phyloP scores from a whole-genome alignment of 2,329 filamentous ascomycete species.

The Leptographium lundbergii region DNA sequence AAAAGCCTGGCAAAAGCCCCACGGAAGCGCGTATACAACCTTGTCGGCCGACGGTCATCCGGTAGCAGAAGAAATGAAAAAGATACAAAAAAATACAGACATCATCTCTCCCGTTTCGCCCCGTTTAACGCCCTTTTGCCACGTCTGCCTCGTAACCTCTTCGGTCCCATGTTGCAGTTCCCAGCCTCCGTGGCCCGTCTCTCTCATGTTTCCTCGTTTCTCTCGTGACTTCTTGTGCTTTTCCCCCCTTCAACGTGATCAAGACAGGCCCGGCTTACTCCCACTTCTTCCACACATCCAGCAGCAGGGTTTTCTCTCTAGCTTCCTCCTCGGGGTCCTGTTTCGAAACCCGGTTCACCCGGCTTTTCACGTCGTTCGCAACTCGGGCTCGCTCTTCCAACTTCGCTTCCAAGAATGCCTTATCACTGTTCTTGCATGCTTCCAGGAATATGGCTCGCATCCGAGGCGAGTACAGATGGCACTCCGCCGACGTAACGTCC shows the following conservation, averaged over 20 bases:
- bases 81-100: not conserved
- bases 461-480: slow-evolving; percentile 67
- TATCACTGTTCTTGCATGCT: slow-evolving; percentile 54
- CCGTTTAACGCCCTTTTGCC: no score
- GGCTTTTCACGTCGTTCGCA: slow-evolving; percentile 45
- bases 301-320: slow-evolving; percentile 32
- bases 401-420: slow-evolving; percentile 45
- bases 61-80: not conserved
- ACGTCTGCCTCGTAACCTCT: no score
- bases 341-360: slow-evolving; percentile 22
- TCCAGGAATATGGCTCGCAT: slow-evolving; percentile 65
- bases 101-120: not conserved
- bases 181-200: not conserved
- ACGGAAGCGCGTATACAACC: not conserved
- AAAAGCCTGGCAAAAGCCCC: not conserved
- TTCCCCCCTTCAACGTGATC: not conserved
- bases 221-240: not conserved
- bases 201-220: not conserved
- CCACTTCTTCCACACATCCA: slow-evolving; percentile 46
- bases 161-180: not conserved
- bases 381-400: slow-evolving; percentile 46
- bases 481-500: slow-evolving; percentile 39
- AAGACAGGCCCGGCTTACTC: slow-evolving; percentile 25
- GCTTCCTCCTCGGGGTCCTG: slow-evolving; percentile 18
- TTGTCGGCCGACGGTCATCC: not conserved